These are phyloP conservation scores for Eurotiales sp. DNA, from an alignment of 2,329 filamentous ascomycete species.

Conservation along the genomic window DNA sequence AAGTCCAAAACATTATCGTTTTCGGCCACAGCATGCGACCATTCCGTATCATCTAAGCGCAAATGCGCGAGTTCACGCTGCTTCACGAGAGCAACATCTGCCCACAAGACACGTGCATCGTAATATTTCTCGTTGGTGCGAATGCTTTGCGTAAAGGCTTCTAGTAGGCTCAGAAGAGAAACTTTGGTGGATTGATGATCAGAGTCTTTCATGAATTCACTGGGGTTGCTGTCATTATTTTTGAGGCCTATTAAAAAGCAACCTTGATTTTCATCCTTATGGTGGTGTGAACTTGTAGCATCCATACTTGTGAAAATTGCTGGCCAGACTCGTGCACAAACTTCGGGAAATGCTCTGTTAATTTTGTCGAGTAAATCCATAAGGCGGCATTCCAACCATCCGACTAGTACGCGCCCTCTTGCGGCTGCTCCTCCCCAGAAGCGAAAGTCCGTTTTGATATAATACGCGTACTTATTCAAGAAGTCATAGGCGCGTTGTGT, in stretches of 20 bases:
- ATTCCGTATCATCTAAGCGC: conserved; percentile 15
- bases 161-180: conserved; percentile 37
- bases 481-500: conserved; percentile 41
- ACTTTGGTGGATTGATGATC: conserved; percentile 43
- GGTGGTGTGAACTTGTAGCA: conserved; percentile 15
- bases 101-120: conserved; percentile 31
- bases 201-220: conserved; percentile 22
- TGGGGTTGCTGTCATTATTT: conserved; percentile 13
- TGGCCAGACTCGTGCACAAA: conserved; percentile 61
- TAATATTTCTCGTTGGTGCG: conserved; percentile 33
- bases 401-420: conserved; percentile 55
- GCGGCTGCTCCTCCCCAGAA: conserved; percentile 61
- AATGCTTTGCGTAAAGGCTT: conserved; percentile 33
- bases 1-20: too few species aligned
- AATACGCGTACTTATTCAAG: conserved; percentile 50
- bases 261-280: conserved; percentile 30
- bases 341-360: conserved; percentile 47
- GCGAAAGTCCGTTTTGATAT: conserved; percentile 59
- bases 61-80: conserved; percentile 16
- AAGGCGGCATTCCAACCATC: conserved; percentile 62
- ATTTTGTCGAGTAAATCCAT: conserved; percentile 58
- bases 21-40: not conserved
- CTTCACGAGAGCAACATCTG: conserved; percentile 30
- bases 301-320: conserved; percentile 51
- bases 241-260: conserved; percentile 60